Evolutionary conservation across 768 basidiomycete genomes (phyloP).

Genomic region (Xerocomellus dryophilus): DNA sequence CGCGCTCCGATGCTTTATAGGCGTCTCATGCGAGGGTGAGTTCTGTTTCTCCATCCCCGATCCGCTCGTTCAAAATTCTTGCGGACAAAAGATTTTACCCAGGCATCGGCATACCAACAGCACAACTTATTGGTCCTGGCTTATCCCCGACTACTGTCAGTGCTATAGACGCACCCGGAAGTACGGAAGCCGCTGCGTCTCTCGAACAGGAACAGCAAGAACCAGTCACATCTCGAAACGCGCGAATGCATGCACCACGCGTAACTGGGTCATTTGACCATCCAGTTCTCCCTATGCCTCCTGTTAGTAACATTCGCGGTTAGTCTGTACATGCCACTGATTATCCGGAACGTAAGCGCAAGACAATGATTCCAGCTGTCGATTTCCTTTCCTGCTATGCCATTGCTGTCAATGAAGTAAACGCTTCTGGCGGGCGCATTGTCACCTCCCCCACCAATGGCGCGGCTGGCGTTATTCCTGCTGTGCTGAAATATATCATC

Average conservation of each 20-base stretch:
- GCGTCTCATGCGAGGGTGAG: conserved; percentile 84
- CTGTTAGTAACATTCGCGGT: conserved; percentile 46
- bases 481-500: conserved; percentile 83
- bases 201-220: conserved; percentile 3
- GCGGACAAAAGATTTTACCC: conserved; percentile 48
- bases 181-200: neutral
- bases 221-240: neutral
- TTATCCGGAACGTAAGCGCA: conserved; percentile 46
- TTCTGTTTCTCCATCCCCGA: neutral
- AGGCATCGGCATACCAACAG: conserved; percentile 37
- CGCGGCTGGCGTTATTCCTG: conserved; percentile 90
- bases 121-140: conserved; percentile 37
- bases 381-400: conserved; percentile 94
- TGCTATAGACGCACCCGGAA: conserved; percentile 26
- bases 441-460: conserved; percentile 95
- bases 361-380: conserved; percentile 86
- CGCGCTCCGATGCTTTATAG: conserved; percentile 88
- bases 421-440: conserved; percentile 88
- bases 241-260: conserved; percentile 30
- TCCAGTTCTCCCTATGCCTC: conserved; percentile 75
- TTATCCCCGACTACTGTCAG: conserved; percentile 14
- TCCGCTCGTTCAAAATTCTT: conserved; percentile 18
- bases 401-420: conserved; percentile 93
- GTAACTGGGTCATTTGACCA: conserved; percentile 82
- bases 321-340: neutral